Percentiles rank a stretch among this genome's conserved stretches.
These are phyloP conservation scores for Amoeboaphelidium protococcarum DNA, from an alignment of 371 early-diverging fungal genomes.

Conservation along the genomic window DNA sequence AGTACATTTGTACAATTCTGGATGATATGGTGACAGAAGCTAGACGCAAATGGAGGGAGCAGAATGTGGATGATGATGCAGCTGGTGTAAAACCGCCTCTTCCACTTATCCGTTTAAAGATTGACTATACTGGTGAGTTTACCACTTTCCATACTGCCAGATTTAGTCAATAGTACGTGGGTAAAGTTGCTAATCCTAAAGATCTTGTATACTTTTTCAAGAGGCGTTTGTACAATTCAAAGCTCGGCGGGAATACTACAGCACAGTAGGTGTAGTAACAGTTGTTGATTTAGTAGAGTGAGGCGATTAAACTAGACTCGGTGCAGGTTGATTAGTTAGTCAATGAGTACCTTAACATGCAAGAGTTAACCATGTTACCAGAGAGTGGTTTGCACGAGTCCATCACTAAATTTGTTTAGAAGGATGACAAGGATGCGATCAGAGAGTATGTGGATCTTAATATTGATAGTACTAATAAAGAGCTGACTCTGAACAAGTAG, in stretches of 20 bases:
- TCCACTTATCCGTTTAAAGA: constrained; percentile 47
- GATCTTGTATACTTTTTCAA: constrained; percentile 58
- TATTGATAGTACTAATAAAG: no score
- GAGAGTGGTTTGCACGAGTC: constrained; percentile 53
- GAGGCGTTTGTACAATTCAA: background rate
- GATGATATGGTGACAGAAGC: constrained; percentile 36
- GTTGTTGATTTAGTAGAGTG: background rate
- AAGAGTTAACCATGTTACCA: constrained; percentile 25
- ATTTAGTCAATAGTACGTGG: constrained; percentile 54
- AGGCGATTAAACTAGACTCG: constrained; percentile 19
- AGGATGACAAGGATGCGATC: constrained; percentile 60
- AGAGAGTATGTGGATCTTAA: constrained; percentile 15
- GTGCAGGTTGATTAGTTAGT: constrained; percentile 46
- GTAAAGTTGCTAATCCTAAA: constrained; percentile 75
- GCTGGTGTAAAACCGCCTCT: constrained; percentile 16
- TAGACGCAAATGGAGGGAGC: constrained; percentile 25
- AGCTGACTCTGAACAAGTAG: no score
- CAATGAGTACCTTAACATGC: constrained; percentile 29
- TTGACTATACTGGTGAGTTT: constrained; percentile 60
- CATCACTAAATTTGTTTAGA: constrained; percentile 49
- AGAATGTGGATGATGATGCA: constrained; percentile 8
- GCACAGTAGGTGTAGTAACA: constrained; percentile 2
- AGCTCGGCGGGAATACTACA: constrained; percentile 1
- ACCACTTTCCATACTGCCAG: constrained; percentile 50
- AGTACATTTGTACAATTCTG: constrained; percentile 5